Evolutionary conservation across 2,329 filamentous ascomycete genomes (phyloP), one percentile per base, ranked within the genome.

Genomic region (Ophiostoma pallidulum): DNA sequence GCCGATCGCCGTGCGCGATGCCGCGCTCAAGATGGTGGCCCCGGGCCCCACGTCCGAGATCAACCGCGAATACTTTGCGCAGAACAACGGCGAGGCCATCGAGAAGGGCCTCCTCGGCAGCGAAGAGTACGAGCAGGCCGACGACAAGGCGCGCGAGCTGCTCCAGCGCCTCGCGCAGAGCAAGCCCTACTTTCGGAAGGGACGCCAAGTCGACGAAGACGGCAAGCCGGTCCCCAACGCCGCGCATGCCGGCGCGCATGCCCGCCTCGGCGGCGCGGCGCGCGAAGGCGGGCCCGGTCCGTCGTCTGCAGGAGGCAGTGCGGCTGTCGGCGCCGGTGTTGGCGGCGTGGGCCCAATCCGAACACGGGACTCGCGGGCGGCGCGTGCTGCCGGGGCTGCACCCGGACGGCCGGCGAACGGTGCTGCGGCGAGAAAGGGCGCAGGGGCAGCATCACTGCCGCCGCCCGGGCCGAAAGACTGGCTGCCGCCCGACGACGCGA

Each of bases 51-150:
- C 88, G 54, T 94, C 87, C 63, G 84, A 86, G 47, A 87, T 98
- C 65, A 98, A 98, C 69, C 74, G 92, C 57, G 90, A 98, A 67
- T 98, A 92, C 67, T 98, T 94, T 65, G 92, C 92, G 13, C 92
- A 98, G 63, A 92, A 97, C 62, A 90, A 97, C 65, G 91, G 97
- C 69, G 86, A 83, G 60, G 88, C 94, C 52, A 89, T 98, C 42
- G 90, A 97, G 60, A 90, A 97, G 57, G 92, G 92, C 3, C 46
- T 53, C 2, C 86, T 84, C 7, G 84, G 82, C 14, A 74, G 87
- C 8, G 92, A 97, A 62, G 89, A 86, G 56, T 97, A 96, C 62
- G 89, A 94, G 54, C 94, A 96, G 73, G 92, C 91, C 2, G 92
- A 98, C 59, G 91, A 97, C 62, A 97, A 97, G 66, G 92, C 90